Evolutionary conservation across 495 filamentous ascomycete genomes (phyloP), one percentile per base, ranked within the genome.

Genomic region (Penicillium crystallinum): DNA sequence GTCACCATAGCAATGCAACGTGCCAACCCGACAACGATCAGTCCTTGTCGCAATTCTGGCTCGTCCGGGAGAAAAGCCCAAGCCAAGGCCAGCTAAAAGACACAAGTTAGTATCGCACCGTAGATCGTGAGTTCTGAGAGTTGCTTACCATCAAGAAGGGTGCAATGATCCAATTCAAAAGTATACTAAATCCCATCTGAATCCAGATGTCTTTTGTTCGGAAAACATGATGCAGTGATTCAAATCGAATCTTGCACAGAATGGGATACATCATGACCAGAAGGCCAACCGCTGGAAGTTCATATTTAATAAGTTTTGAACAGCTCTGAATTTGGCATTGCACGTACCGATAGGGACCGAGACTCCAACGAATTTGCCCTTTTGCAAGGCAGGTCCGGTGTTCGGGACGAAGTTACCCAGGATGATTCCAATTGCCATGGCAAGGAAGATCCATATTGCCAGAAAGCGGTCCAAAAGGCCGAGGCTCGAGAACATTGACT

Each of bases 211-310:
- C 71, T 4, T 77, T 77, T 4, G 77, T 61, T 10, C 69, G 66
- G 54, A 95, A 82, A 15, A 89, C 65, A 7, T 79, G 76, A 65
- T 92, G 89, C 36, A 97, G 68, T 0, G 77, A 79, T 66, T 96
- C 91, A 67, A 81, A 95, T 30, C 82, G 81, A n/a, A 96, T 85
- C 68, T 96, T 96, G 80, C 91, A 93, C 18, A 95, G 75, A 54
- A 95, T 95, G 0, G 91, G 91, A 59, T 95, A 95, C 90, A 96
- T 96, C 89, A 95, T 96, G 23, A 93, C 81, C 7, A 96, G 77
- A 17, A 96, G 74, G 11, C 91, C 90, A 53, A 92, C 68, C 0
- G 89, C 89, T 89, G 8, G 15, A 8, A 23, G 22, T 12, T 4
- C 12, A 49, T 43, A 55, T 41, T 48, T n/a, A 14, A 23, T 39